Evolutionary conservation across 495 filamentous ascomycete genomes (phyloP).

Genomic region (Aspergillus steynii): DNA sequence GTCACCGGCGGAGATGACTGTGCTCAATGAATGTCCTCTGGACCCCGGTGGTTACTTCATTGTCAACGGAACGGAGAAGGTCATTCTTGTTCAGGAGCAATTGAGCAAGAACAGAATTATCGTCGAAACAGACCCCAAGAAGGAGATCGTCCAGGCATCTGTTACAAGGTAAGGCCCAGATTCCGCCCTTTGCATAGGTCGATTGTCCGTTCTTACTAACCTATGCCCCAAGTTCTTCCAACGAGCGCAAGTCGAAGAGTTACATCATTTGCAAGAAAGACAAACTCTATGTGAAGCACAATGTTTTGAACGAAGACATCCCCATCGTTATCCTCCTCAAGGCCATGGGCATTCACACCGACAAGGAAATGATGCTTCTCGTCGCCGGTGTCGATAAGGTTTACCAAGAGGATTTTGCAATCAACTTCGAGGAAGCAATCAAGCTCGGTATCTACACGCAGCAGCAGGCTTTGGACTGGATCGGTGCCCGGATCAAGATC

Average conservation of each 20-base stretch:
- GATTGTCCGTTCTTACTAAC: slow-evolving; percentile 4
- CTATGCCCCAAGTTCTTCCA: slow-evolving; percentile 69
- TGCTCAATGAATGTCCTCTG: slow-evolving; percentile 88
- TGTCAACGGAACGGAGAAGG: slow-evolving; percentile 96
- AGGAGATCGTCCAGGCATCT: slow-evolving; percentile 88
- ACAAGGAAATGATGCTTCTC: slow-evolving; percentile 88
- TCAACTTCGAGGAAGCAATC: slow-evolving; percentile 90
- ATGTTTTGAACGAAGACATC: slow-evolving; percentile 86
- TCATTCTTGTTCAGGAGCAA: slow-evolving; percentile 97
- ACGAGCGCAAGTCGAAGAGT: slow-evolving; percentile 95
- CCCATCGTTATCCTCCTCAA: slow-evolving; percentile 91
- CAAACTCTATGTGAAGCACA: slow-evolving; percentile 84
- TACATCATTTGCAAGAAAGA: slow-evolving; percentile 94
- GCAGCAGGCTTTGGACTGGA: slow-evolving; percentile 90
- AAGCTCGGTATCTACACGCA: slow-evolving; percentile 84
- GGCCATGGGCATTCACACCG: slow-evolving; percentile 89
- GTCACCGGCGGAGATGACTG: slow-evolving; percentile 78
- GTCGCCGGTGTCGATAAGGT: slow-evolving; percentile 78
- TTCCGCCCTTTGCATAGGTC: neutral
- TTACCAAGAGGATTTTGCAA: slow-evolving; percentile 90
- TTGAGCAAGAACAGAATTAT: slow-evolving; percentile 98
- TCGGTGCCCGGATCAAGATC: slow-evolving; percentile 83
- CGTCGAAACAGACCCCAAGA: slow-evolving; percentile 87
- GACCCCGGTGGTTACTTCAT: slow-evolving; percentile 99
- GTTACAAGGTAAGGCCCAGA: slow-evolving; percentile 65